phyloP scores from a whole-genome alignment of 176 grass and related monocot genomes.

The Aegilops tauschii region DNA sequence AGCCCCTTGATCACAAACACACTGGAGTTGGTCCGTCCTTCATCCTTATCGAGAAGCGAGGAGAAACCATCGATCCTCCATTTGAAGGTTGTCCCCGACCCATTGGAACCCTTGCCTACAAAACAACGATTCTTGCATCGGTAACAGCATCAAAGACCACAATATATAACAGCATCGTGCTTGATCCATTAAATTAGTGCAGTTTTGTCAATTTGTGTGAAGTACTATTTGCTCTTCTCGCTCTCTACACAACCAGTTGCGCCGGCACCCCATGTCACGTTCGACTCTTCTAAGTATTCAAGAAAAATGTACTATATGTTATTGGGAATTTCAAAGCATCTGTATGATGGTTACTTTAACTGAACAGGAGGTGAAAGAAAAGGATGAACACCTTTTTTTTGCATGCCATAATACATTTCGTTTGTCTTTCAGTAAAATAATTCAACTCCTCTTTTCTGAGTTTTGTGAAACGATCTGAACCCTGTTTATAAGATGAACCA shows the following conservation, averaged over 20 bases:
- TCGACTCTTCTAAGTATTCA: too few species aligned
- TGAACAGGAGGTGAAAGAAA: not conserved
- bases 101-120: not conserved
- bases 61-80: slow-evolving; percentile 42
- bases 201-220: not conserved
- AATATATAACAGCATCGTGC: not conserved
- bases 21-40: slow-evolving; percentile 38
- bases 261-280: too few species aligned
- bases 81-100: slow-evolving; percentile 14
- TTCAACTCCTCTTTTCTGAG: not conserved
- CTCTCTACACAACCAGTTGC: not conserved
- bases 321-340: too few species aligned
- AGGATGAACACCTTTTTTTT: not conserved
- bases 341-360: too few species aligned
- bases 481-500: not conserved
- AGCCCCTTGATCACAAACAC: slow-evolving; percentile 28
- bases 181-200: not conserved
- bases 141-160: not conserved
- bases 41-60: slow-evolving; percentile 25
- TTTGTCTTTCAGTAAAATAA: too few species aligned
- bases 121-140: not conserved
- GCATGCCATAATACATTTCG: not conserved
- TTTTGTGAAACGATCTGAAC: not conserved
- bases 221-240: not conserved
- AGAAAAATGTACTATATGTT: too few species aligned